Conservation (phyloP, 1,139 yeast species). For the Pichia sp. region DNA sequence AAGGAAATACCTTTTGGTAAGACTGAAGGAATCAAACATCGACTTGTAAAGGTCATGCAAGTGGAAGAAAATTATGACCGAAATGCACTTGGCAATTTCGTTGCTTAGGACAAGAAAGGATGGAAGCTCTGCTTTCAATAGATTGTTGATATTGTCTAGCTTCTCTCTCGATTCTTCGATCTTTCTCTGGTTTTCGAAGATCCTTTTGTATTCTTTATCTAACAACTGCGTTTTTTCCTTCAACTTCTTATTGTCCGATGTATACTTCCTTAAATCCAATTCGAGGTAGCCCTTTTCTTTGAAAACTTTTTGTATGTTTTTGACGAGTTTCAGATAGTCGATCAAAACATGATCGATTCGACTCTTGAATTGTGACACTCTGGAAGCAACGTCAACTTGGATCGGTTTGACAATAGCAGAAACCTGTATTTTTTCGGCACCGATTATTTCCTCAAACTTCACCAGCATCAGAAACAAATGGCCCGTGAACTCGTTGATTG, state of each 20-base stretch:
- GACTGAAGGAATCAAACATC: slow-evolving; percentile 23
- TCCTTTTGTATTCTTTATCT: slow-evolving; percentile 32
- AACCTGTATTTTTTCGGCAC: not conserved
- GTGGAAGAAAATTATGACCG: slow-evolving; percentile 33
- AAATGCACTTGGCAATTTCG: slow-evolving; percentile 31
- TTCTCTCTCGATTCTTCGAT: slow-evolving; percentile 31
- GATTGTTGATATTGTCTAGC: slow-evolving; percentile 34
- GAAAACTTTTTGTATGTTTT: slow-evolving; percentile 31
- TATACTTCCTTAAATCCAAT: slow-evolving; percentile 37
- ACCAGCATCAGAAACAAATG: slow-evolving; percentile 15
- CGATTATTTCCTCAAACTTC: slow-evolving; percentile 16
- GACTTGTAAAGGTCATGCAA: slow-evolving; percentile 34
- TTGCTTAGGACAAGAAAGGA: slow-evolving; percentile 33
- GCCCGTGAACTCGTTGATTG: slow-evolving; percentile 17
- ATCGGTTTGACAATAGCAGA: slow-evolving; percentile 14
- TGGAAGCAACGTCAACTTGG: slow-evolving; percentile 16
- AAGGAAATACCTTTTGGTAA: slow-evolving; percentile 20
- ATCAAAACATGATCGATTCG: slow-evolving; percentile 14
- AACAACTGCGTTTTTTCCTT: slow-evolving; percentile 12
- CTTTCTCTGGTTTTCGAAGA: slow-evolving; percentile 36
- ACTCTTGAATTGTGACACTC: slow-evolving; percentile 15
- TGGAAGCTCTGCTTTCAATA: slow-evolving; percentile 34
- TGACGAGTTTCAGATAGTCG: slow-evolving; percentile 7
- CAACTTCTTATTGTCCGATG: slow-evolving; percentile 17
- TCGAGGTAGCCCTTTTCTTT: slow-evolving; percentile 34